Evolutionary conservation across 2,329 filamentous ascomycete species (phyloP), one percentile per base, ranked within the genome.

Genomic region (Fusarium haematococcum): DNA sequence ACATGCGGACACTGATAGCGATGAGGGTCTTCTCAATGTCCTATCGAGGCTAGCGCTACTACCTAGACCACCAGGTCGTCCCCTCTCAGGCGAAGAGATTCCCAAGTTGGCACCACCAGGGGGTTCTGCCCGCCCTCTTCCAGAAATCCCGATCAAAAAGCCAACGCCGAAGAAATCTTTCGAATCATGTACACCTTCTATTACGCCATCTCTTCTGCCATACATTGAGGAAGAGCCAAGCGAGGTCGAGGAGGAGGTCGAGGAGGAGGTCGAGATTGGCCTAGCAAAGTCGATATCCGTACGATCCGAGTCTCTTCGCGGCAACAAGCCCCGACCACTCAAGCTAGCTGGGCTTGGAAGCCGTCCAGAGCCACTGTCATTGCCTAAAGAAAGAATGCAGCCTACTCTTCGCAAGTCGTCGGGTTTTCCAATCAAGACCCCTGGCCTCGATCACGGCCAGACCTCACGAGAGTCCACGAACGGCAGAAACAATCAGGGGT

Each of bases 201-300:
- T 68, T 27, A 54, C 62, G 13, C 66, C 65, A 2, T 76, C 74
- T 35, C 57, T 70, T 9, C 70, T 78, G 6, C 73, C 77, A 33
- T 72, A 67, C 23, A 79, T 79, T 18, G 71, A 74, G 25, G 77
- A 79, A 59, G 74, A 76, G 33, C 50, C 63, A 20, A 43, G 25
- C 11, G 71, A 74, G 30, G 39, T 23, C 0, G 73, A 75, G n/a
- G 58, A 70, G 10, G 71, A 74, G 30, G 39, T 23, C 0, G 73
- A 75, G n/a, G 58, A 70, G 10, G 58, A 70, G 10, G 48, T 63
- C 9, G 72, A 73, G 32, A 58, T 67, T 45, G 68, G 66, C 37
- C 67, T 63, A 14, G 59, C 64, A 30, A 65, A 50, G 27, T 63
- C 37, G 23, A 66, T 74, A 6, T 66, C 57, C 20, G 45, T 57